Percentiles rank a stretch among this genome's conserved stretches.
Conservation (phyloP, 2,329 filamentous ascomycete genomes). For the Paecilomyces fulvus region DNA sequence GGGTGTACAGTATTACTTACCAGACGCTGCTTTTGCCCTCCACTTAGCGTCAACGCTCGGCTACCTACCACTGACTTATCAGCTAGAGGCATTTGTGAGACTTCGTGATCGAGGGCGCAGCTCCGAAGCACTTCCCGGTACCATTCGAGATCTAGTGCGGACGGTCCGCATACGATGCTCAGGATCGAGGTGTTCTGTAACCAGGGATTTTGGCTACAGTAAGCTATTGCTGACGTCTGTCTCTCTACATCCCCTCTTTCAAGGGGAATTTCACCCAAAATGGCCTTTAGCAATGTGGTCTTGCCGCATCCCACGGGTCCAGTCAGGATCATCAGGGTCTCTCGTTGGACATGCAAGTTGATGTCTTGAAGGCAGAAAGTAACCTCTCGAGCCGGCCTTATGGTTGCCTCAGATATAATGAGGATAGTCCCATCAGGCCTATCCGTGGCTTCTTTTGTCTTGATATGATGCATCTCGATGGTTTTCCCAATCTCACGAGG, state of each 20-base stretch:
- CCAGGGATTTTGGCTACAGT: slow-evolving; percentile 14
- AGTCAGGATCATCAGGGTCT: background rate
- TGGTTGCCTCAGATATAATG: background rate
- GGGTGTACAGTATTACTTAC: slow-evolving; percentile 2
- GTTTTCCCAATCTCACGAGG: background rate
- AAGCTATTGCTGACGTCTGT: slow-evolving; percentile 7
- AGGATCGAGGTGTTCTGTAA: slow-evolving; percentile 11
- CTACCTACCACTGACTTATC: slow-evolving; percentile 36
- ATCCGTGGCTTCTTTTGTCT: background rate
- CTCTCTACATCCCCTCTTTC: slow-evolving; percentile 9
- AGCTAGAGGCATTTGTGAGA: slow-evolving; percentile 20
- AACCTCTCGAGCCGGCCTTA: background rate
- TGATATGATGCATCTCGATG: background rate
- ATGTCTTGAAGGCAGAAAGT: slow-evolving; percentile 2
- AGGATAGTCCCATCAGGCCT: background rate
- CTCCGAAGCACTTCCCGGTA: slow-evolving; percentile 2
- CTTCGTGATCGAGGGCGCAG: slow-evolving; percentile 3
- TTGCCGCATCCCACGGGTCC: slow-evolving; percentile 4
- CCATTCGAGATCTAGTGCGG: slow-evolving; percentile 1
- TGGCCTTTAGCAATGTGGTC: slow-evolving; percentile 3
- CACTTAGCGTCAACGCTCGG: slow-evolving; percentile 37
- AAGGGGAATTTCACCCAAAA: slow-evolving; percentile 7
- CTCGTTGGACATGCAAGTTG: background rate
- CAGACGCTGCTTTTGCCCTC: slow-evolving; percentile 28
- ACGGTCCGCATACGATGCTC: slow-evolving; percentile 2